phyloP scores from a whole-genome alignment of 192 early-diverging fungal genomes.

The Coemansia brasiliensis region DNA sequence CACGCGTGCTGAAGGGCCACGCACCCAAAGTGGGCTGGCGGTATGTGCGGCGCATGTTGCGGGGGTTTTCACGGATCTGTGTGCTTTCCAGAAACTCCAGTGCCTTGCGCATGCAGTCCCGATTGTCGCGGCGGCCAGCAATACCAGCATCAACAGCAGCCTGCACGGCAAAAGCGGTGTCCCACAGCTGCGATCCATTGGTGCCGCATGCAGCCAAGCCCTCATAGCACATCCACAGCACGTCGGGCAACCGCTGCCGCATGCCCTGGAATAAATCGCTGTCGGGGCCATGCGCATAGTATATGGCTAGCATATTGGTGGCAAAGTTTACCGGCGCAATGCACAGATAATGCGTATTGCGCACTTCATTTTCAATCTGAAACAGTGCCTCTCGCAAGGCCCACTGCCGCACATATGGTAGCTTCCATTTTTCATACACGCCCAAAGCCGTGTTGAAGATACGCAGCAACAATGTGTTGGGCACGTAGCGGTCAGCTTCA shows the following conservation, averaged over 20 bases:
- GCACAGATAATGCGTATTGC: conserved; percentile 85
- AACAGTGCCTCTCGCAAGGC: conserved; percentile 75
- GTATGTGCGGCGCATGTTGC: conserved; percentile 67
- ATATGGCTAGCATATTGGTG: conserved; percentile 88
- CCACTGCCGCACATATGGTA: conserved; percentile 56
- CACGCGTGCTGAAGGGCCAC: conserved; percentile 94
- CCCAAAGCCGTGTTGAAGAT: conserved; percentile 68
- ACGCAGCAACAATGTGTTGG: conserved; percentile 76
- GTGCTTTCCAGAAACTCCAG: conserved; percentile 83
- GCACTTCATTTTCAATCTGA: conserved; percentile 86
- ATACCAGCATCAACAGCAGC: conserved; percentile 79
- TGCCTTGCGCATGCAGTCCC: conserved; percentile 63
- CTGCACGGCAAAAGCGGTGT: conserved; percentile 85
- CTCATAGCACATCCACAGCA: conserved; percentile 87
- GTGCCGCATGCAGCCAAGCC: conserved; percentile 96
- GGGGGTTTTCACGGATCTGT: conserved; percentile 79
- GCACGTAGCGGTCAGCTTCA: conserved; percentile 79
- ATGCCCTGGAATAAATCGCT: conserved; percentile 77
- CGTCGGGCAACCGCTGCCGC: conserved; percentile 71
- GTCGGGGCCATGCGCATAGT: conserved; percentile 82
- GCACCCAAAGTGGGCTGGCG: conserved; percentile 87
- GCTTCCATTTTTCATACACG: conserved; percentile 73
- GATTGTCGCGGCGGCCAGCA: conserved; percentile 68
- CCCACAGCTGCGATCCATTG: conserved; percentile 97
- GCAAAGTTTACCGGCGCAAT: conserved; percentile 95